These are phyloP conservation scores for Venturiaceae sp. DNA, from an alignment of 2,329 filamentous ascomycete species.

Conservation along the genomic window DNA sequence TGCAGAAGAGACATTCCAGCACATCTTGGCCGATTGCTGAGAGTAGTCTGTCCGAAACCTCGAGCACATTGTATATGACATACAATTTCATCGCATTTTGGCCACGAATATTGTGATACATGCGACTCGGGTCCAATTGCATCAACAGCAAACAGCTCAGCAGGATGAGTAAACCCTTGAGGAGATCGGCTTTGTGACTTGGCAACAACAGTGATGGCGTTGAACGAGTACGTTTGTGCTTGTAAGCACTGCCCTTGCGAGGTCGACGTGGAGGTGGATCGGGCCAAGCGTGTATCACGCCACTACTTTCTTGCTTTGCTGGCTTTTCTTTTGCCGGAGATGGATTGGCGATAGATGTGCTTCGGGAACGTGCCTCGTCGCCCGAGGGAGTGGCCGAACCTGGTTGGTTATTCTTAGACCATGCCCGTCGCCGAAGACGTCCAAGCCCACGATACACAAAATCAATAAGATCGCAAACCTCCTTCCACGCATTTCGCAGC, in stretches of 20 bases:
- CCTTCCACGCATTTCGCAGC: slow-evolving; percentile 60
- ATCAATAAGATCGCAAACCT: slow-evolving; percentile 58
- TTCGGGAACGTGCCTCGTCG: not conserved
- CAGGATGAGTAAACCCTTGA: slow-evolving; percentile 83
- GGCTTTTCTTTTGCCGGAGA: not conserved
- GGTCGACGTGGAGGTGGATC: slow-evolving; percentile 11
- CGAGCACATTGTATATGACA: slow-evolving; percentile 96
- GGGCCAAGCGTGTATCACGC: slow-evolving; percentile 3
- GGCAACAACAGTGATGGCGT: slow-evolving; percentile 75
- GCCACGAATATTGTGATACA: slow-evolving; percentile 96
- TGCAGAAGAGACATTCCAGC: slow-evolving; percentile 87
- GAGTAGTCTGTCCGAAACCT: slow-evolving; percentile 72
- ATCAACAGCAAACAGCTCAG: slow-evolving; percentile 78
- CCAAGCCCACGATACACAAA: slow-evolving; percentile 76
- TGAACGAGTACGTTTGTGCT: slow-evolving; percentile 70
- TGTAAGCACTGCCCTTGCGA: slow-evolving; percentile 22
- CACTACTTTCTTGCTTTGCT: not conserved
- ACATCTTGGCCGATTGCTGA: slow-evolving; percentile 93
- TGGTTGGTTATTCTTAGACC: not conserved
- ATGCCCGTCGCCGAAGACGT: slow-evolving; percentile 54
- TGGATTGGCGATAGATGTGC: not conserved
- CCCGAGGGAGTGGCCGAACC: not conserved
- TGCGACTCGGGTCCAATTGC: slow-evolving; percentile 86
- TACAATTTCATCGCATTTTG: slow-evolving; percentile 98
- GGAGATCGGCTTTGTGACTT: slow-evolving; percentile 88